Base-by-base conservation (phyloP, 129 eudicot species). In the Tagetes erecta region DNA sequence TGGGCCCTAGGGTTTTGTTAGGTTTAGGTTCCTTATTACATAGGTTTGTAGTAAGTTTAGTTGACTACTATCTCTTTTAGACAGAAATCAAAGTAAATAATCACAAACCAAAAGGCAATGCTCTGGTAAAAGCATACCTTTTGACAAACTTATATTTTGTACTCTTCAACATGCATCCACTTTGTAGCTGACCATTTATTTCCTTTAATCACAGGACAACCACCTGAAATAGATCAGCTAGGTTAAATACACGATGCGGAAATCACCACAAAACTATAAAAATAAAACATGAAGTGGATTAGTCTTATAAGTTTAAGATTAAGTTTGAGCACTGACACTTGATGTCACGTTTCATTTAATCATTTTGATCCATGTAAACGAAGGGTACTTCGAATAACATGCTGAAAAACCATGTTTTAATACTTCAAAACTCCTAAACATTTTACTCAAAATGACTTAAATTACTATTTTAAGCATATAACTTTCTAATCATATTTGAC, bases 121-220 rank as follows among this genome's bases (percentile, higher is more conserved):
- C 35, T 55, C 51, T 70, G 31, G 49, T 7, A 38, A 77, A 76
- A 51, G 27, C 73, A 4, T 73, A 81, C 70, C 82, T 79, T 78
- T 64, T 35, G 30, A 67, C 27, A 76, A 73, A 56, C 70, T 80
- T 81, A 93, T 20, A 82, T 31, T 83, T 82, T 88, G 86, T 94
- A 94, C 70, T 94, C 97, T 47, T 74, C 96, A 68, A 90, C 96
- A 76, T 89, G 97, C 92, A 94, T 83, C 98, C 97, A 94, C 77
- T 94, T 90, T 0, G 98, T 94, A 64, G 97, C 82, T 66, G 97
- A 94, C 98, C 97, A 94, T 60, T 94, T 94, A 81, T 94, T 85
- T 72, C 98, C 98, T 84, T 86, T 94, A 44, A 94, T 86, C 51
- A 94, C 98, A 79, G 97, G 96, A 84, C 97, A 94, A 44, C 98